phyloP scores from a whole-genome alignment of 331 rosid species.

The Acacia concinna region DNA sequence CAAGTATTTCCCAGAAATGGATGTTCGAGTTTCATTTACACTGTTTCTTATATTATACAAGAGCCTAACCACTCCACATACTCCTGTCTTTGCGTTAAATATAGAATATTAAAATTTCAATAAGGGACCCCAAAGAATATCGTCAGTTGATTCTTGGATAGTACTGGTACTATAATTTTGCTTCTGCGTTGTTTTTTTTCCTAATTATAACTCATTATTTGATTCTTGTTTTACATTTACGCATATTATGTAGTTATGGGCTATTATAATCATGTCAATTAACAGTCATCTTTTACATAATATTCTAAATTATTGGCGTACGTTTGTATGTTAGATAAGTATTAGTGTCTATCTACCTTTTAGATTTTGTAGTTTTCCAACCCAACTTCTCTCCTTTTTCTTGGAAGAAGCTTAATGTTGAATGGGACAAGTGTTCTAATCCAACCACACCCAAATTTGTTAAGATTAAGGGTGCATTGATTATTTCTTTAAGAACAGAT shows the following conservation, averaged over 20 bases:
- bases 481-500: too few relatives aligned
- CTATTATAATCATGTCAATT: background rate
- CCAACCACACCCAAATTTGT: too few relatives aligned
- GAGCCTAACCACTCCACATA: background rate
- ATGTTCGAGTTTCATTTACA: background rate
- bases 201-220: background rate
- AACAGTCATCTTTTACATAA: background rate
- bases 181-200: background rate
- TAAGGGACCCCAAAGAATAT: background rate
- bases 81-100: background rate
- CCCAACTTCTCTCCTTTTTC: too few relatives aligned
- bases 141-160: background rate
- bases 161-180: background rate
- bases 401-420: too few relatives aligned
- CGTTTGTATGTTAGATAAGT: background rate
- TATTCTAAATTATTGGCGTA: background rate
- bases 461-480: too few relatives aligned
- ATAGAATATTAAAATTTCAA: background rate
- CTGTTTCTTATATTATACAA: background rate
- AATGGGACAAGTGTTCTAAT: too few relatives aligned
- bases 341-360: background rate
- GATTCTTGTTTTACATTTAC: background rate
- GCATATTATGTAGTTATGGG: background rate
- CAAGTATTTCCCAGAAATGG: background rate
- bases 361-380: background rate